Base-by-base conservation (phyloP, 2,329 filamentous ascomycete species). In the Leptographium flavum region DNA sequence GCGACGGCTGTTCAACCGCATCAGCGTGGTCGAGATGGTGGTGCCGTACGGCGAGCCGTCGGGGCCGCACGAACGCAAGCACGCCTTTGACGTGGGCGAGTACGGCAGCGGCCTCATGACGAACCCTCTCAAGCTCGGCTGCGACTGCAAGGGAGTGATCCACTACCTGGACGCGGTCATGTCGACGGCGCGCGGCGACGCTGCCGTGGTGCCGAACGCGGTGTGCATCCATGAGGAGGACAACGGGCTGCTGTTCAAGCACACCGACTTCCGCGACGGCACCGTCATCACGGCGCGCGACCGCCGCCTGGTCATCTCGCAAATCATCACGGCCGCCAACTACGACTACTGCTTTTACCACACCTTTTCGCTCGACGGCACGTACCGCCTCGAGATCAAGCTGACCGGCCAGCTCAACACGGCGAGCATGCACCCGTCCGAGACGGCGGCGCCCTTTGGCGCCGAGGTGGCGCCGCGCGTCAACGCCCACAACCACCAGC, bases 211-310 rank as follows among this genome's bases (percentile, higher is more conserved):
- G 66, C 88, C 92, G 68, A 94, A 94, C 56, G 88, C 88, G 27
- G 82, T 94, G 52, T 94, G 88, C 60, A 88, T 95, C 52, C 88
- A 95, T 63, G 88, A 95, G 60, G 88, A 95, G 65, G 88, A 94
- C 52, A 76, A 77, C 2, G 88, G 88, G 6, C 92, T 94, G 47
- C 69, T 94, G 1, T 94, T 93, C 74, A 95, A 95, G 66, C 86
- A 93, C 64, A 87, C 79, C 10, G 88, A 94, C 63, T 94, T 94
- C 74, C 76, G 88, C 31, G 87, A 94, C 57, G 83, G 92, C 39
- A 88, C 83, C 0, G 77, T 80, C 44, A 86, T 90, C 8, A 83
- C 94, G 3, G 94, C 87, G 0, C 80, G 88, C 23, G 87, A 81
- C 1, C 78, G 87, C 45, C 93, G 92, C 60, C 74, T 95, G 47